A percentile compares a stretch with the other conserved stretches of the same genome.
phyloP scores from a whole-genome alignment of 768 basidiomycete genomes.

The Suillus lakei region DNA sequence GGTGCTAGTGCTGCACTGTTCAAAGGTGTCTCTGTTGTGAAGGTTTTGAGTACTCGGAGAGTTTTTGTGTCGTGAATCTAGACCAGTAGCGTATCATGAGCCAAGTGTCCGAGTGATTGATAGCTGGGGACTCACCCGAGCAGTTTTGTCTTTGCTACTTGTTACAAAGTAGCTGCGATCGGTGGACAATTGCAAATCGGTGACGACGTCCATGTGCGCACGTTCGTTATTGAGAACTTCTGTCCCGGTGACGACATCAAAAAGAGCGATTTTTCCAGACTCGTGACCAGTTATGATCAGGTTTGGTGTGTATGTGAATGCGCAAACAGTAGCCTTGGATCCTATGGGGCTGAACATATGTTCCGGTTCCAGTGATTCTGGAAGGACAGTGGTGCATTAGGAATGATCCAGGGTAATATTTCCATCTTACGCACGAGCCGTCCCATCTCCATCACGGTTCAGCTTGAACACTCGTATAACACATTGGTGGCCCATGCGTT shows the following conservation, averaged over 20 bases:
- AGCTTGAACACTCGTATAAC: slow-evolving; percentile 91
- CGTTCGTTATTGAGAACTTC: slow-evolving; percentile 85
- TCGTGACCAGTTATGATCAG: slow-evolving; percentile 94
- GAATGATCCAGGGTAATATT: slow-evolving; percentile 3
- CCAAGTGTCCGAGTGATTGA: neutral
- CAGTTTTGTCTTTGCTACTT: slow-evolving; percentile 95
- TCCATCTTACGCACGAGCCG: slow-evolving; percentile 67
- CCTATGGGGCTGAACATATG: slow-evolving; percentile 88
- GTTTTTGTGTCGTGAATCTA: slow-evolving; percentile 90
- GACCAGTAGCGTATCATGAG: neutral
- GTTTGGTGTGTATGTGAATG: slow-evolving; percentile 80
- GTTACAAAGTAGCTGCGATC: slow-evolving; percentile 97
- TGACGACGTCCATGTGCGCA: slow-evolving; percentile 85
- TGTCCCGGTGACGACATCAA: slow-evolving; percentile 86
- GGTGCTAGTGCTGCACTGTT: slow-evolving; percentile 93
- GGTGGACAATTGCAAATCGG: slow-evolving; percentile 88
- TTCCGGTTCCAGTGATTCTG: slow-evolving; percentile 78
- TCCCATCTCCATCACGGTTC: slow-evolving; percentile 81
- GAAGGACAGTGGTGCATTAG: slow-evolving; percentile 9
- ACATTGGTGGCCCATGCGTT: slow-evolving; percentile 92
- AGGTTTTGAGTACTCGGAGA: slow-evolving; percentile 91
- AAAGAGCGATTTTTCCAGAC: slow-evolving; percentile 92
- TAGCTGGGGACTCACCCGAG: slow-evolving; percentile 57
- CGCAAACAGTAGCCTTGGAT: slow-evolving; percentile 96
- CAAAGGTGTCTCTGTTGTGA: slow-evolving; percentile 89